Conservation (phyloP, 1,139 yeast species). For the Eremothecium gossypii region DNA sequence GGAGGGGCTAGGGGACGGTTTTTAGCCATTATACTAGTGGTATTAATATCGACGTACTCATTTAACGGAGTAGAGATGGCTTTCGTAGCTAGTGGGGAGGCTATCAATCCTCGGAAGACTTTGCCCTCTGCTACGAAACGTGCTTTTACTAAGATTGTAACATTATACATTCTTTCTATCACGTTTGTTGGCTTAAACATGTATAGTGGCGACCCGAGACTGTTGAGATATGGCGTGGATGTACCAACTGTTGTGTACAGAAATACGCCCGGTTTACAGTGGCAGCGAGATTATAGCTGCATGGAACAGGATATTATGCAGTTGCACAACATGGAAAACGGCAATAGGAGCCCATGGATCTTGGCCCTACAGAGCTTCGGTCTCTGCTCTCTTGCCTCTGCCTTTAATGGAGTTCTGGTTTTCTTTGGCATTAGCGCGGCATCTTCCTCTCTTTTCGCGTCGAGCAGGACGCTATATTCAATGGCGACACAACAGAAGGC, state of each 20-base stretch:
- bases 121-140: constrained; percentile 68
- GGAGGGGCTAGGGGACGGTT: constrained; percentile 58
- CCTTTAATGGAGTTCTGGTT: constrained; percentile 58
- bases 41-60: constrained; percentile 58
- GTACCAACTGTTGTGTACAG: constrained; percentile 5
- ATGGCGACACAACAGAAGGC: constrained; percentile 60
- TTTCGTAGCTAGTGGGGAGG: constrained; percentile 81
- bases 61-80: constrained; percentile 77
- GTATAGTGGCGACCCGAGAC: constrained; percentile 66
- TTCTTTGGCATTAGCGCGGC: constrained; percentile 58
- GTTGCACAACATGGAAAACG: constrained; percentile 42
- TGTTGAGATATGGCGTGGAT: constrained; percentile 37
- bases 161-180: constrained; percentile 58
- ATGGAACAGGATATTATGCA: constrained; percentile 16
- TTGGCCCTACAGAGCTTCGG: constrained; percentile 65
- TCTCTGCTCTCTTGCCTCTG: constrained; percentile 55
- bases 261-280: constrained; percentile 13
- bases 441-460: constrained; percentile 34
- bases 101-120: constrained; percentile 66
- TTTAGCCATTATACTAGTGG: constrained; percentile 52
- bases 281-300: constrained; percentile 21
- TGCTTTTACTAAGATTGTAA: constrained; percentile 59
- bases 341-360: constrained; percentile 69
- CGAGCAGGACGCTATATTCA: constrained; percentile 34
- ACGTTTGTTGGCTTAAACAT: constrained; percentile 62